Evolutionary conservation across 2,329 filamentous ascomycete genomes (phyloP), one percentile per base, ranked within the genome.

Genomic region (Penicillium nordicum): DNA sequence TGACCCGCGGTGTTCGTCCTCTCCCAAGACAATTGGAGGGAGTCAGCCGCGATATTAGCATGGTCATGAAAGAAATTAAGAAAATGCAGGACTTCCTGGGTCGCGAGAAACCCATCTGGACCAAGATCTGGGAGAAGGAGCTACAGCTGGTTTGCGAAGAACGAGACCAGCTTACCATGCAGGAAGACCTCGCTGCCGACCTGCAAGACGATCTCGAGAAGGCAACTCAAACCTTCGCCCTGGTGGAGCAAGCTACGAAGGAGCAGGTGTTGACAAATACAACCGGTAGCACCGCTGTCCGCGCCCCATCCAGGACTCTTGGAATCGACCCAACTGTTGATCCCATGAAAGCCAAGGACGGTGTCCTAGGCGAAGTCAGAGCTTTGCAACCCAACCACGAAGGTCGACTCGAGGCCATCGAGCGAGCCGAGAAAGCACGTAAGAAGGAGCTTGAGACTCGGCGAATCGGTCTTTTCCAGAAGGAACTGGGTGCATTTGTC

Each of bases 111-210:
- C 94, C 94, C 0, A 81, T 97, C 56, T 99, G 94, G 93, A 97
- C 92, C 53, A 97, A 97, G 84, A 96, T 97, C 62, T 99, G 94
- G 94, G 93, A 97, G 82, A 92, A 95, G 76, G 92, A 97, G 74
- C 80, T 99, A 44, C 91, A 97, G 74, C 88, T 93, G 50, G 93
- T 99, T 3, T 97, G 94, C 76, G 92, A 96, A 72, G 94, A 97
- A 69, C 87, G 92, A 63, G 93, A 97, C 70, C 87, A 97, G 74
- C 84, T 99, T 65, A 94, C 92, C 48, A 89, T 97, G 81, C 93
- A 96, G 80, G 94, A 99, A 78, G 94, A 97, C 67, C 84, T 99
- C 60, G 88, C 93, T 62, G 86, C 92, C 43, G 94, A 99, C 78
- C 78, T 99, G 61, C 87, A 94, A 68, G 92, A 97, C 69, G 94